A percentile compares a stretch with the other conserved stretches of the same genome.
phyloP scores from a whole-genome alignment of 2,329 filamentous ascomycete species.

The Pseudogymnoascus sp. region DNA sequence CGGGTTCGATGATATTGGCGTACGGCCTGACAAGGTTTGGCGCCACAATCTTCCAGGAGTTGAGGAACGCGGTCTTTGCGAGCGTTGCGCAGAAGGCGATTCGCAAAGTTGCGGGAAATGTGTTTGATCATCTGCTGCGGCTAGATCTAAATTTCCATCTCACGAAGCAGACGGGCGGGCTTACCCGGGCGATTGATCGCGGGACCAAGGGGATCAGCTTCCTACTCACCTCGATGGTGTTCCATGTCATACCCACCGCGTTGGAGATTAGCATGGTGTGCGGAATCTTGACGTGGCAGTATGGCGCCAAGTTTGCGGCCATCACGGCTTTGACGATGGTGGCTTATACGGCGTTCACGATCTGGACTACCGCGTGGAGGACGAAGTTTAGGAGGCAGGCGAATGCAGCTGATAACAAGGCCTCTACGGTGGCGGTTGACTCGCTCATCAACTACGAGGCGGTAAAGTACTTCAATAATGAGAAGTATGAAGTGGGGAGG shows the following conservation, averaged over 20 bases:
- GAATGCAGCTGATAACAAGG: conserved; percentile 92
- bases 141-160: conserved; percentile 93
- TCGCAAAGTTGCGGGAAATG: conserved; percentile 78
- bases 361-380: conserved; percentile 91
- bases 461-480: conserved; percentile 99
- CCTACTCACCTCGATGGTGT: conserved; percentile 93
- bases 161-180: conserved; percentile 84
- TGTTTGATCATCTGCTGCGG: conserved; percentile 81
- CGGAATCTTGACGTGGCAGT: conserved; percentile 93
- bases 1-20: conserved; percentile 85
- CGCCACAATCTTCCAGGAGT: conserved; percentile 81
- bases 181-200: conserved; percentile 89
- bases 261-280: conserved; percentile 94
- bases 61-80: conserved; percentile 93
- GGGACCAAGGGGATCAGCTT: conserved; percentile 99
- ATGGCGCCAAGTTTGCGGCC: conserved; percentile 81
- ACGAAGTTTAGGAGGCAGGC: conserved; percentile 93
- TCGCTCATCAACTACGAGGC: conserved; percentile 98
- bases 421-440: conserved; percentile 90
- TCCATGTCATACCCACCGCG: conserved; percentile 89
- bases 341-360: conserved; percentile 93
- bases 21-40: conserved; percentile 86
- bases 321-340: conserved; percentile 89
- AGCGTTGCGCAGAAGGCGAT: conserved; percentile 97
- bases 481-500: conserved; percentile 82